Evolutionary conservation across 768 basidiomycete species (phyloP).

Genomic region (Podaxis pistillaris): DNA sequence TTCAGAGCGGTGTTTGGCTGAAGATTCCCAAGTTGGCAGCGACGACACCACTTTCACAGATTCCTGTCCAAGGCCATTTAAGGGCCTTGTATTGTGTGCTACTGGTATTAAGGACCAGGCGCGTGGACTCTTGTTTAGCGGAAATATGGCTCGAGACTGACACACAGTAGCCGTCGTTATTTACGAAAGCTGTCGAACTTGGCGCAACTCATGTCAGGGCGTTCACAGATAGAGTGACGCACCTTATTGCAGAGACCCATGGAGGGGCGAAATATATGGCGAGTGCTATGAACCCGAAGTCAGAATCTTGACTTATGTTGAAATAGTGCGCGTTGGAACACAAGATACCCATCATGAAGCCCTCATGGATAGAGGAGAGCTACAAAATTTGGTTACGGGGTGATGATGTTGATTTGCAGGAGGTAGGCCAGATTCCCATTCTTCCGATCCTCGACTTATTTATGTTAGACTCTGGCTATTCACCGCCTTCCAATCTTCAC

Average conservation of each 20-base stretch:
- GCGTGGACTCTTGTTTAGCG: constrained; percentile 15
- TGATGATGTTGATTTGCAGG: constrained; percentile 68
- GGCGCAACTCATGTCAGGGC: constrained; percentile 69
- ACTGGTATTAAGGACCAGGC: constrained; percentile 84
- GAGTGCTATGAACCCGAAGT: constrained; percentile 16
- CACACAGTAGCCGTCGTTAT: constrained; percentile 55
- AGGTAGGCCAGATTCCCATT: constrained; percentile 40
- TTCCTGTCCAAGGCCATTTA: constrained; percentile 66
- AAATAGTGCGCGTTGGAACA: constrained; percentile 78
- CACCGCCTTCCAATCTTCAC: constrained; percentile 76
- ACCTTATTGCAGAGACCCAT: constrained; percentile 79
- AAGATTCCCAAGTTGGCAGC: constrained; percentile 49
- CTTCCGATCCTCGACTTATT: background rate
- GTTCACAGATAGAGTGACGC: constrained; percentile 85
- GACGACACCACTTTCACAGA: constrained; percentile 45
- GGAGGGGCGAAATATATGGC: constrained; percentile 86
- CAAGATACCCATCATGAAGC: constrained; percentile 74
- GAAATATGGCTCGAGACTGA: constrained; percentile 1
- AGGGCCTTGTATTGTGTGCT: constrained; percentile 63
- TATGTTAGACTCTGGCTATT: constrained; percentile 47
- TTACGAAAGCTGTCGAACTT: constrained; percentile 76
- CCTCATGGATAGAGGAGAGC: constrained; percentile 74
- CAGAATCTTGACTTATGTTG: constrained; percentile 11
- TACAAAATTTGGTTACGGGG: constrained; percentile 77
- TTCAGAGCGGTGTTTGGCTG: constrained; percentile 38